A percentile compares a stretch with the other conserved stretches of the same genome.
Conservation (phyloP, 2,329 filamentous ascomycete species). For the Alternaria triticimaculans region DNA sequence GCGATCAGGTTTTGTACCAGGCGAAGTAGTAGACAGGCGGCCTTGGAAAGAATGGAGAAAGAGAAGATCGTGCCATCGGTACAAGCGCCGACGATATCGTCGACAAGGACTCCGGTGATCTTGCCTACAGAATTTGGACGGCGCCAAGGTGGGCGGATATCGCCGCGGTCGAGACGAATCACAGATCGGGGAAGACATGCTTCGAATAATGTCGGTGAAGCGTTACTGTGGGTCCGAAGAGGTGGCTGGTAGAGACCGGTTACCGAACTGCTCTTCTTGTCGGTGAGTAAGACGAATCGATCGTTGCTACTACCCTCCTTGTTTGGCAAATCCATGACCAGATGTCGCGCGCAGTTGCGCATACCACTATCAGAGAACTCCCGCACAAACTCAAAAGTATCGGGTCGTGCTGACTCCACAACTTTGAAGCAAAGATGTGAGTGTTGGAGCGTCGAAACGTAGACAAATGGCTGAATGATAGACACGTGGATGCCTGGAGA, state of each 20-base stretch:
- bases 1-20: constrained; percentile 72
- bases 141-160: constrained; percentile 49
- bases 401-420: constrained; percentile 40
- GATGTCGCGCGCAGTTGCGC: constrained; percentile 35
- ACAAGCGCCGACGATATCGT: constrained; percentile 58
- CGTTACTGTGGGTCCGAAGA: constrained; percentile 23
- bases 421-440: constrained; percentile 60
- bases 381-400: constrained; percentile 24
- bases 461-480: constrained; percentile 55
- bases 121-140: constrained; percentile 16
- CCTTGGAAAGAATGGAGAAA: constrained; percentile 66
- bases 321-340: constrained; percentile 24
- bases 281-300: constrained; percentile 41
- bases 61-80: constrained; percentile 60
- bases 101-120: constrained; percentile 49
- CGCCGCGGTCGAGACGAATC: constrained; percentile 59
- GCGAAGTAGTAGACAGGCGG: constrained; percentile 72
- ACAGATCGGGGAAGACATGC: constrained; percentile 51
- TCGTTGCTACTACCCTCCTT: not conserved
- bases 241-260: constrained; percentile 38
- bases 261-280: constrained; percentile 41
- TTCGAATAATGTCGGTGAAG: constrained; percentile 50
- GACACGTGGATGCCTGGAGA: constrained; percentile 61
- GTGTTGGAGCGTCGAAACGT: constrained; percentile 62
- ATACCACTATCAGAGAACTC: constrained; percentile 41